Conservation (phyloP, 2,329 filamentous ascomycete genomes). For the Zymoseptoria brevis region DNA sequence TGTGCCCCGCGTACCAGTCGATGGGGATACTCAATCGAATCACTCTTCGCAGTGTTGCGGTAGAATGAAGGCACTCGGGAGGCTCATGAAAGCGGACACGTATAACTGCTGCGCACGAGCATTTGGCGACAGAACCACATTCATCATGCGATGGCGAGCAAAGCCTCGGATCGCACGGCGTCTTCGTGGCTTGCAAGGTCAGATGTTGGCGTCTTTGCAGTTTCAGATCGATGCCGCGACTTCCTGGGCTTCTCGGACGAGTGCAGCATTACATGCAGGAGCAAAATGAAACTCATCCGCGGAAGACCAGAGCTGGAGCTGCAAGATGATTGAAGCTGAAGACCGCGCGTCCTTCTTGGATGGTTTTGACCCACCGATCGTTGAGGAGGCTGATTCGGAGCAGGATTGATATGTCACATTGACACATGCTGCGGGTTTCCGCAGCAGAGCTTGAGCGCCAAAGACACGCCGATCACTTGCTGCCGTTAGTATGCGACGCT, state of each 20-base stretch:
- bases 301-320: neutral
- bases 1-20: neutral
- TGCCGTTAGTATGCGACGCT: no score
- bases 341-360: neutral
- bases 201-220: neutral
- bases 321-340: neutral
- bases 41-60: neutral
- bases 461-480: no score
- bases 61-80: neutral
- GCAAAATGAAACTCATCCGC: neutral
- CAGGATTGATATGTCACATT: no score
- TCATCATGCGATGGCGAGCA: neutral
- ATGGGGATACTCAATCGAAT: neutral
- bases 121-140: neutral
- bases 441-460: no score
- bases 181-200: neutral
- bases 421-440: no score
- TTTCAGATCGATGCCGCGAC: neutral
- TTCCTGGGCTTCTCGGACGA: neutral
- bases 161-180: neutral
- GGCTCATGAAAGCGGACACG: neutral
- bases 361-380: no score
- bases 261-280: neutral
- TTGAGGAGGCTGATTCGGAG: no score
- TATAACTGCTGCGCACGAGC: neutral